These are phyloP conservation scores for Suillus subluteus DNA, from an alignment of 768 basidiomycete genomes.

Conservation along the genomic window DNA sequence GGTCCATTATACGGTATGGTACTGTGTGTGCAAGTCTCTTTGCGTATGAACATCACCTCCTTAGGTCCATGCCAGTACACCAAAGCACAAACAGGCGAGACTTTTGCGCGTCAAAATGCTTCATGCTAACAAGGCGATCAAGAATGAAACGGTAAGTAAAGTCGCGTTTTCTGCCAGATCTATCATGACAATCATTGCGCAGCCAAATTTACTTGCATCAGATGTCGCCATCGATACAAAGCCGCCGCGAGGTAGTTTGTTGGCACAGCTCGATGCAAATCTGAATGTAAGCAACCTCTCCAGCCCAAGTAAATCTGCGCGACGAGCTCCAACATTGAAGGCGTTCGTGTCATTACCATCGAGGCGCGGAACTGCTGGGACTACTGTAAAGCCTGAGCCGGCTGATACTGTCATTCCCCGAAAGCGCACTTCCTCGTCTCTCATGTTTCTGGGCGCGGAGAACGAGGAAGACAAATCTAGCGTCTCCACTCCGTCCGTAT, in stretches of 20 bases:
- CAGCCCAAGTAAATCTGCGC: background rate
- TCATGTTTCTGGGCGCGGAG: constrained; percentile 21
- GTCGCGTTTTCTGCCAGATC: background rate
- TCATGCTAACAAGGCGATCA: constrained; percentile 5
- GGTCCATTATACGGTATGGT: constrained; percentile 48
- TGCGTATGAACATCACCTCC: background rate
- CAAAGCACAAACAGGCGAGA: constrained; percentile 31
- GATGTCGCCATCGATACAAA: constrained; percentile 6
- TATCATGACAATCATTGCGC: background rate
- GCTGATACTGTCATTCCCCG: constrained; percentile 35
- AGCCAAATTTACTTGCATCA: constrained; percentile 9
- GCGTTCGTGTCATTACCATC: background rate
- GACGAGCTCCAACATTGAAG: background rate
- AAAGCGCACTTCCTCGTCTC: constrained; percentile 41
- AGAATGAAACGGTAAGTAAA: constrained; percentile 7
- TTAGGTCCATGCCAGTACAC: constrained; percentile 13
- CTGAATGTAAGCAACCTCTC: background rate
- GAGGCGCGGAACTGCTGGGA: constrained; percentile 11
- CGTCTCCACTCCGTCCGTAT: background rate
- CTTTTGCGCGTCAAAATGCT: constrained; percentile 27
- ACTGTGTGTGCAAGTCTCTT: background rate
- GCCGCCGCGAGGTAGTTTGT: constrained; percentile 1
- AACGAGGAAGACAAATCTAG: constrained; percentile 6
- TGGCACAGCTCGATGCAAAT: constrained; percentile 13
- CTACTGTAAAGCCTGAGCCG: constrained; percentile 34